Evolutionary conservation across 2,329 filamentous ascomycete species (phyloP), one percentile per base, ranked within the genome.

Genomic region (Tolypocladium tundrense): DNA sequence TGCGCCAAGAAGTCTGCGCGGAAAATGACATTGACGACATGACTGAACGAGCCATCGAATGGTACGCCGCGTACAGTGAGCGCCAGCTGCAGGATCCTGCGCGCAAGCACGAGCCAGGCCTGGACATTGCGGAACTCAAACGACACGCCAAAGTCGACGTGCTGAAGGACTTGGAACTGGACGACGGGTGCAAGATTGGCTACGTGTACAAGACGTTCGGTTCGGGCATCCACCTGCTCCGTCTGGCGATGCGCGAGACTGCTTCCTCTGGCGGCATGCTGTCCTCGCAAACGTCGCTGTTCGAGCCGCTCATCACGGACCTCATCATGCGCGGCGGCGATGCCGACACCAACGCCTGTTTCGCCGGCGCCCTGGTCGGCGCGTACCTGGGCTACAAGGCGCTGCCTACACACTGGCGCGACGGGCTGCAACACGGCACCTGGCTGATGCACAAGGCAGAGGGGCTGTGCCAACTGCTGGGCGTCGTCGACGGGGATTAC

Each of bases 201-300:
- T 81, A 81, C 59, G 78, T 80, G 33, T 81, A 80, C 66, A 81
- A 82, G 66, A 75, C 76, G 5, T 73, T 82, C 14, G 79, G 79
- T 0, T 72, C 77, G 0, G 78, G 77, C 0, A 68, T 81, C 13
- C 61, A 78, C 21, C 65, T 73, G 13, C 66, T 81, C 10, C 70
- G 79, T 2, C 63, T 74, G 21, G 76, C 73, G 1, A 77, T 81
- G 61, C 68, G 73, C 7, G 67, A 67, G 55, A 58, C 68, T 16
- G 61, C 60, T 6, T 59, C 62, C 4, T 58, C 61, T 6, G 43
- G 57, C 9, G 56, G 58, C 1, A 55, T 59, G 6, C 35, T 70
- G 4, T 39, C 57, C 10, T 60, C 60, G 1, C 66, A 68, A 24
- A 63, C 61, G 5, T 27, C 58, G 1, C 54, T 72, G 4, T 81